phyloP scores from a whole-genome alignment of 129 eudicot species.

The Helianthus tuberosus region DNA sequence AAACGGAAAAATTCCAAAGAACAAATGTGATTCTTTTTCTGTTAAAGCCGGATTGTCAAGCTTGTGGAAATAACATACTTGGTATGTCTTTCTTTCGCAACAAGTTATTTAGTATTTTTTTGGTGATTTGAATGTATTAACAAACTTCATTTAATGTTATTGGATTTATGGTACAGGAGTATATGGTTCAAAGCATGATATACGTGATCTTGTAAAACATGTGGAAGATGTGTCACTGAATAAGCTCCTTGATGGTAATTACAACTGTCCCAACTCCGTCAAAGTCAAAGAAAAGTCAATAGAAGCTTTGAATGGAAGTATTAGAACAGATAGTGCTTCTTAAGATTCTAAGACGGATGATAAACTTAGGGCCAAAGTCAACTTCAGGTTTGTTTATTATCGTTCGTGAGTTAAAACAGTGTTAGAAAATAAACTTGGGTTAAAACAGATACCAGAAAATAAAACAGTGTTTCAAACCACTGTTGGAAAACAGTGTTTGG shows the following conservation, averaged over 20 bases:
- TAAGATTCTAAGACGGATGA: no score
- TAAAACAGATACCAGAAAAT: no score
- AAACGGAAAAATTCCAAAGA: constrained; percentile 67
- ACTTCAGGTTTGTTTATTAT: no score
- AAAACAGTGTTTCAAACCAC: no score
- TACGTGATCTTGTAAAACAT: constrained; percentile 62
- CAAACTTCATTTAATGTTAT: not conserved
- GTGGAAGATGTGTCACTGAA: constrained; percentile 68
- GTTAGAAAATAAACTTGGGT: no score
- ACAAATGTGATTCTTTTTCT: constrained; percentile 71
- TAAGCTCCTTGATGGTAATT: constrained; percentile 78
- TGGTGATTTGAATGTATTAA: not conserved
- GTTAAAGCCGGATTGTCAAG: no score
- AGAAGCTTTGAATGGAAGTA: constrained; percentile 42
- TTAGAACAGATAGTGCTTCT: not conserved
- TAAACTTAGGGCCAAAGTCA: no score
- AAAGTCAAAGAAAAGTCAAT: constrained; percentile 73
- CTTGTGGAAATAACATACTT: constrained; percentile 76
- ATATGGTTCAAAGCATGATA: constrained; percentile 70
- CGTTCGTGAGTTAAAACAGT: no score
- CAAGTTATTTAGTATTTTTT: not conserved
- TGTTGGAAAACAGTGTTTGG: no score
- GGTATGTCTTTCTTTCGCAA: constrained; percentile 45
- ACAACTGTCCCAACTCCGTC: constrained; percentile 42
- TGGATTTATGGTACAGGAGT: constrained; percentile 52